Evolutionary conservation across 2,329 filamentous ascomycete genomes (phyloP), one percentile per base, ranked within the genome.

Genomic region (Pseudocercospora musae): DNA sequence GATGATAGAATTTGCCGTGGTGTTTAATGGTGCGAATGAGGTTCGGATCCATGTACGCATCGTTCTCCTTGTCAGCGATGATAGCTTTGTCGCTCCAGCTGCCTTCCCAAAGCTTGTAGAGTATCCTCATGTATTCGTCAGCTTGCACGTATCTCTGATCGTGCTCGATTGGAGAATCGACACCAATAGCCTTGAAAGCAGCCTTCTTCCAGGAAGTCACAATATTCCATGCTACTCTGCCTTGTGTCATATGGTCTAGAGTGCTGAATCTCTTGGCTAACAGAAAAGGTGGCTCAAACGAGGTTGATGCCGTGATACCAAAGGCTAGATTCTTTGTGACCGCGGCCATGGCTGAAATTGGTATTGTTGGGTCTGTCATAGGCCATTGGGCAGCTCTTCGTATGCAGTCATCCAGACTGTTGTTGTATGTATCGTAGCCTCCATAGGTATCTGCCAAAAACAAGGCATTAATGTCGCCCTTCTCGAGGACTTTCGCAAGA

Each of bases 381-480:
- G 87, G 86, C 84, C 85, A 88, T 69, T 89, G 86, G 0, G 86
- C 85, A 0, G 84, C 86, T 23, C 84, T 77, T 1, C 85, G 79
- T 64, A 88, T 87, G 68, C 84, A 66, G n/a, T 68, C 65, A 27
- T 71, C 68, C 2, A 69, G 56, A 15, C 57, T 68, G 33, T 59
- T 80, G 61, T 86, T 81, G 61, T 88, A 88, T 0, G 84, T 87
- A 66, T 88, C 85, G 61, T 88, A 84, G 0, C 84, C 85, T 1
- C 85, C 85, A 57, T 87, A 87, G 0, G 85, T 88, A 68, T 89
- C 87, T 0, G 87, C 87, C 3, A 89, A 78, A 70, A 89, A 89
- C 4, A 89, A 72, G 0, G 85, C 85, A 62, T 87, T 88, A 74
- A 89, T 86, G 6, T 82, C 82, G 2, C 85, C 86, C 10, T 81